phyloP scores from a whole-genome alignment of 257 asterid species.

The Przewalskia tangutica region DNA sequence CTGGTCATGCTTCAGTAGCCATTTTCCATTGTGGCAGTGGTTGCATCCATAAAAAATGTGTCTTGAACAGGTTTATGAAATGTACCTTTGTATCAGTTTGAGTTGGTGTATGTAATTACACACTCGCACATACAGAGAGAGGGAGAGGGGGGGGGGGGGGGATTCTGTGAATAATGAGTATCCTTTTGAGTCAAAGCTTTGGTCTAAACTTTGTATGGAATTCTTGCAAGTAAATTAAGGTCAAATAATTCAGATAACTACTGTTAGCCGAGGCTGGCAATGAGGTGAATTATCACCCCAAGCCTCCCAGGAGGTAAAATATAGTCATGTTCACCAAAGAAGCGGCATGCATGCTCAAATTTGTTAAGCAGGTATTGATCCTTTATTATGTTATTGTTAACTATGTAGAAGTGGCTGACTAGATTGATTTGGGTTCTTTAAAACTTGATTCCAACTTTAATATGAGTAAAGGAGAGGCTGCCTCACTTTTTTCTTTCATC shows the following conservation, averaged over 20 bases:
- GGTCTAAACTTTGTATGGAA: neutral
- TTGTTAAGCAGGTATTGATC: neutral
- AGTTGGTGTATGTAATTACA: neutral
- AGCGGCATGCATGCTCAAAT: neutral
- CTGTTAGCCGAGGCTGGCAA: neutral
- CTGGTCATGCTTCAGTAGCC: neutral
- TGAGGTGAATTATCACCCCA: neutral
- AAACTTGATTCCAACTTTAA: neutral
- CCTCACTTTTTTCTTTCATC: neutral
- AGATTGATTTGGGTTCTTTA: neutral
- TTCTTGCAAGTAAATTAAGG: neutral
- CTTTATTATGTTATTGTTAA: too few relatives aligned
- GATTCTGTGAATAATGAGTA: too few relatives aligned
- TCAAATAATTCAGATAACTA: neutral
- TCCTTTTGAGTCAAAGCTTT: neutral
- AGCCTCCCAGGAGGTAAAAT: too few relatives aligned
- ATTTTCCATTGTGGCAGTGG: neutral
- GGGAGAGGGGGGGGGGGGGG: too few relatives aligned
- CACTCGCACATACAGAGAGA: neutral
- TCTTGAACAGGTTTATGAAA: neutral
- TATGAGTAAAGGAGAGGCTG: neutral
- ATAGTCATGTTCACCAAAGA: neutral
- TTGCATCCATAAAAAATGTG: neutral
- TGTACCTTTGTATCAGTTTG: neutral
- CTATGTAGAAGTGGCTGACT: neutral